Evolutionary conservation across 306 rosid species (phyloP), one percentile per base, ranked within the genome.

Genomic region (Phaseolus lunatus): DNA sequence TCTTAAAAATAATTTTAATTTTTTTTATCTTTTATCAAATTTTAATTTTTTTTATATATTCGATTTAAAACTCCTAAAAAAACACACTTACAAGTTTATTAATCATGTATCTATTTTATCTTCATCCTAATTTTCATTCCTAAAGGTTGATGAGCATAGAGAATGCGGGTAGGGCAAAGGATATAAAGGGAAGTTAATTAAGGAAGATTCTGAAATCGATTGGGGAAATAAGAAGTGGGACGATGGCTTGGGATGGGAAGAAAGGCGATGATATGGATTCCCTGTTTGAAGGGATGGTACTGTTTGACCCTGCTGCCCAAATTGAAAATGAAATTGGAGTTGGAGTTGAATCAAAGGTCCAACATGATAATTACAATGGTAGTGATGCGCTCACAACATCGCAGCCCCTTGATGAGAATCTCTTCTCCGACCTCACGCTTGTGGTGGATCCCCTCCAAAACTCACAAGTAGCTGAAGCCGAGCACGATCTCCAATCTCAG

Each of bases 401-500:
- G 35, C 88, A 85, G 26, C 93, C 97, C 22, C 97, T 92, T 29
- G 97, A 92, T 75, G 93, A 92, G 78, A 87, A 90, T 77, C 92
- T 92, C 76, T 92, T 92, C 78, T 90, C 93, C 59, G 92, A 92
- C 73, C 92, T 92, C 82, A 92, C 95, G 2, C 86, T 85, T 1
- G 67, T 90, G 61, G 78, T 84, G 22, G 58, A 83, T 75, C 78
- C 87, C n/a, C 76, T 67, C 48, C 88, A 73, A 63, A 76, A 69
- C 73, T 18, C 44, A 14, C 66, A 70, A 75, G 84, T 20, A 12
- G 23, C 64, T 37, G 74, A 73, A 5, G 41, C 27, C 70, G 70
- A 65, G n/a, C 70, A 5, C 2, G 49, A 45, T 24, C 62, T 72
- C 47, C 85, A 67, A 75, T 66, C 87, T 1, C 82, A 43, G 3